Evolutionary conservation across 441 rosid species (phyloP).

Genomic region (Corymbia calophylla): DNA sequence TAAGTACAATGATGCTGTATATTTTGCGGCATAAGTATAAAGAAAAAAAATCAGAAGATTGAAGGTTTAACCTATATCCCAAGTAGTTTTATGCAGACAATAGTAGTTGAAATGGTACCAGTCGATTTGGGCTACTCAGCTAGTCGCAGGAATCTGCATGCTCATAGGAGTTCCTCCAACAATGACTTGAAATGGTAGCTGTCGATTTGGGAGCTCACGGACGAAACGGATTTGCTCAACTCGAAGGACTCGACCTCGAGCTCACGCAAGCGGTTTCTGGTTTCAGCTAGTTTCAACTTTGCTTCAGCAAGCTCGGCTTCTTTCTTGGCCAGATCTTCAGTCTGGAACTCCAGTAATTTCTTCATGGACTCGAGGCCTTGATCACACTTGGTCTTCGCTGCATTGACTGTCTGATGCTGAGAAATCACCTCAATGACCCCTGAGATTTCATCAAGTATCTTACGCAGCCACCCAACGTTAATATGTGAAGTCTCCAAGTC

Average conservation of each 20-base stretch:
- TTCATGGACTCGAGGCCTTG: conserved; percentile 21
- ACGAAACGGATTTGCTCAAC: conserved; percentile 17
- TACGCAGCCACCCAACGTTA: conserved; percentile 48
- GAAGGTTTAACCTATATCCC: neutral
- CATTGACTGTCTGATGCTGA: conserved; percentile 22
- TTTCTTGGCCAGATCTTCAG: conserved; percentile 26
- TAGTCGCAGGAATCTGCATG: neutral
- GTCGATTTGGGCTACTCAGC: neutral
- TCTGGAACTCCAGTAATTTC: conserved; percentile 34
- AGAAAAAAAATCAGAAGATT: neutral
- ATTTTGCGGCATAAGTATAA: neutral
- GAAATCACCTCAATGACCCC: conserved; percentile 36
- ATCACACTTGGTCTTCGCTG: conserved; percentile 31
- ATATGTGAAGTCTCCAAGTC: conserved; percentile 65
- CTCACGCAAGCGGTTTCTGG: conserved; percentile 19
- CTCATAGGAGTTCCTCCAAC: neutral
- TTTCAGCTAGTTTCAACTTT: conserved; percentile 16
- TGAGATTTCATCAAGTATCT: conserved; percentile 36
- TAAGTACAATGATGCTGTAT: neutral
- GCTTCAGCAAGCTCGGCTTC: conserved; percentile 25
- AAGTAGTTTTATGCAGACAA: neutral
- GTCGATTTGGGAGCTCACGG: neutral
- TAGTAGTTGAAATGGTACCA: neutral
- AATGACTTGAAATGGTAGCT: neutral
- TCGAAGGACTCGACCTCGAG: conserved; percentile 22